These are phyloP conservation scores for Trichoderma arundinaceum DNA, from an alignment of 2,329 filamentous ascomycete genomes.

Conservation along the genomic window DNA sequence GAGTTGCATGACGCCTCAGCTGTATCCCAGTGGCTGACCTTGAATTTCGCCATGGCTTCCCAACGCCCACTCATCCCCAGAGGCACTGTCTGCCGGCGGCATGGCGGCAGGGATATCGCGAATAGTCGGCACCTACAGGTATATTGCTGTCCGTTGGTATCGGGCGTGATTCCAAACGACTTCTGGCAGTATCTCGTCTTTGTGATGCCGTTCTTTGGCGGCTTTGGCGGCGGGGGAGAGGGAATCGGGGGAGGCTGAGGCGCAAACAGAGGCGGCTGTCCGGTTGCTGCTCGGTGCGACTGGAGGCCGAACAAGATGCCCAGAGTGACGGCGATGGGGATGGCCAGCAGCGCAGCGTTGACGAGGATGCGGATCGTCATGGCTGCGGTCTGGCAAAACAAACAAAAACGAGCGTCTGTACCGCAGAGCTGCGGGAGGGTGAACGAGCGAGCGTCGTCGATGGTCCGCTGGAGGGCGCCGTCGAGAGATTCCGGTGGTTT, in stretches of 20 bases:
- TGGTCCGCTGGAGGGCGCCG: conserved; percentile 7
- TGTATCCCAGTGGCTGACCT: background rate
- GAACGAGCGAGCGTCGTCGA: conserved; percentile 26
- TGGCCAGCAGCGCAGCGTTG: conserved; percentile 55
- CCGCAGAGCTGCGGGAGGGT: conserved; percentile 22
- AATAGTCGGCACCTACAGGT: conserved; percentile 49
- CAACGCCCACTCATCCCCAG: background rate
- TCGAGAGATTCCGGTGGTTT: conserved; percentile 11
- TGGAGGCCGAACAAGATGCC: conserved; percentile 58
- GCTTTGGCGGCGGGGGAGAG: conserved; percentile 6
- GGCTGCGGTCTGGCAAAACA: conserved; percentile 26
- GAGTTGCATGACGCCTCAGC: background rate
- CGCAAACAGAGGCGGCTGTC: conserved; percentile 53
- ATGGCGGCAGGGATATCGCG: background rate
- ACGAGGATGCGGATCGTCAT: conserved; percentile 53
- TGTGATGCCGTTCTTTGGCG: conserved; percentile 32
- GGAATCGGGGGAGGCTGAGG: conserved; percentile 33
- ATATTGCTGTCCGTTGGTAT: conserved; percentile 51
- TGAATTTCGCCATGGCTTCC: background rate
- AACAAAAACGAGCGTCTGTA: conserved; percentile 30
- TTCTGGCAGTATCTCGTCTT: conserved; percentile 48
- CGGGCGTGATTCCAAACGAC: conserved; percentile 53
- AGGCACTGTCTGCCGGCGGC: background rate
- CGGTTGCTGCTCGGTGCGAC: conserved; percentile 49
- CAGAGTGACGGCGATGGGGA: conserved; percentile 57